Conservation (phyloP, 441 rosid species). For the Francoa sonchifolia region DNA sequence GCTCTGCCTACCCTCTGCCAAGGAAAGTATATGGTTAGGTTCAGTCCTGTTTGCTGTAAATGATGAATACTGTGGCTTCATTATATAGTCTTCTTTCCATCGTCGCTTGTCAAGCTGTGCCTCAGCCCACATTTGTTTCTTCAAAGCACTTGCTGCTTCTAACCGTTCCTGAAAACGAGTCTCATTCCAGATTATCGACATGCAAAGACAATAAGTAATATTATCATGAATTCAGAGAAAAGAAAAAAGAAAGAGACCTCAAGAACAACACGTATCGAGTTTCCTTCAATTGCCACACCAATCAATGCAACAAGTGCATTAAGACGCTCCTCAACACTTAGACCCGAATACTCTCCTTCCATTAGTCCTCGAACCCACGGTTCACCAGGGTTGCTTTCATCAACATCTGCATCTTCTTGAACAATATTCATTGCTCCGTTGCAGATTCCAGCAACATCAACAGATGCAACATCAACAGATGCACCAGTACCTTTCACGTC, state of each 20-base stretch:
- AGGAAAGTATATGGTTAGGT: conserved; percentile 20
- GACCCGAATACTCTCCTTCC: conserved; percentile 71
- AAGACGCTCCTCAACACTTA: conserved; percentile 69
- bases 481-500: conserved; percentile 19
- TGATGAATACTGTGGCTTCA: conserved; percentile 37
- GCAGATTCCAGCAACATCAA: conserved; percentile 22
- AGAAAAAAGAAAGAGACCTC: conserved; percentile 36
- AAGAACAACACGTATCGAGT: conserved; percentile 45
- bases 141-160: conserved; percentile 73
- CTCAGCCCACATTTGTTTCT: conserved; percentile 89
- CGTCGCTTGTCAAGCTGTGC: conserved; percentile 86
- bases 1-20: conserved; percentile 37
- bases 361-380: conserved; percentile 77
- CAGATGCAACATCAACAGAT: conserved; percentile 20
- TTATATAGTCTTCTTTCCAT: conserved; percentile 56
- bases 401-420: conserved; percentile 45
- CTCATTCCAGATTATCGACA: conserved; percentile 17
- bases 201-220: conserved; percentile 2
- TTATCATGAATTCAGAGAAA: conserved; percentile 8
- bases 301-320: conserved; percentile 62
- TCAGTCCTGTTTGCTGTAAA: conserved; percentile 39
- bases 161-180: conserved; percentile 56
- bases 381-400: conserved; percentile 61
- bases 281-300: conserved; percentile 69
- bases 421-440: conserved; percentile 20